A percentile compares a stretch with the other conserved stretches of the same genome.
These are phyloP conservation scores for Micromonas commoda DNA, from an alignment of 139 green algal species.

Conservation along the genomic window DNA sequence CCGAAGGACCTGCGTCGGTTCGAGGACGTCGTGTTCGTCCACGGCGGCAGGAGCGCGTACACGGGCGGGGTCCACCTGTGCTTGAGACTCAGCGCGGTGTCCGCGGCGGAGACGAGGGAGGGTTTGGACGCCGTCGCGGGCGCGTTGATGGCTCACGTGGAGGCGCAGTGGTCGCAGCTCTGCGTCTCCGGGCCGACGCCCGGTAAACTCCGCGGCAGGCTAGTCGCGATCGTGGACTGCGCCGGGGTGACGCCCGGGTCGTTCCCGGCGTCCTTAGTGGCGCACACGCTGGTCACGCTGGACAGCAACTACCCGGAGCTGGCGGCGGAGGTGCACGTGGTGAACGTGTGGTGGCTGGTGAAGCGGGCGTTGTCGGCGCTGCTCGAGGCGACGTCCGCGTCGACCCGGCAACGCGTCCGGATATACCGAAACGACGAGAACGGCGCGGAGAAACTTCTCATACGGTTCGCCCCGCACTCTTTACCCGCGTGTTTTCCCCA, in stretches of 20 bases:
- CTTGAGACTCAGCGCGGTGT: background rate
- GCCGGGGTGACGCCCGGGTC: background rate
- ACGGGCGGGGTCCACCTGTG: background rate
- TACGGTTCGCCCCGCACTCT: background rate
- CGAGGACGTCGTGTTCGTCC: slow-evolving; percentile 6
- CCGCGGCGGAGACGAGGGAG: background rate
- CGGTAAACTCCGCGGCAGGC: background rate
- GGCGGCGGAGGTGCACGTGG: slow-evolving; percentile 11
- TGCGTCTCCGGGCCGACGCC: background rate
- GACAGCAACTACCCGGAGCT: slow-evolving; percentile 24
- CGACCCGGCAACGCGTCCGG: background rate
- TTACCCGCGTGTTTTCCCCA: background rate
- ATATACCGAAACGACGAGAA: slow-evolving; percentile 1
- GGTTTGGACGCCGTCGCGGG: background rate
- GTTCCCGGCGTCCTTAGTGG: slow-evolving; percentile 14
- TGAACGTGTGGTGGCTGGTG: slow-evolving; percentile 7
- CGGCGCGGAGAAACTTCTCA: background rate
- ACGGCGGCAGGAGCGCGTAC: background rate
- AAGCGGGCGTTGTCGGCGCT: background rate
- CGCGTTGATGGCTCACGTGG: slow-evolving; percentile 2
- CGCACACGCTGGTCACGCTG: slow-evolving; percentile 1
- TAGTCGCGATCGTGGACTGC: slow-evolving; percentile 14
- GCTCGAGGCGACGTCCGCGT: background rate
- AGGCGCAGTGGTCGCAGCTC: background rate
- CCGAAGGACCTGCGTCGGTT: slow-evolving; percentile 5